Evolutionary conservation across 768 basidiomycete species (phyloP), one percentile per base, ranked within the genome.

Genomic region (Russula sp.): DNA sequence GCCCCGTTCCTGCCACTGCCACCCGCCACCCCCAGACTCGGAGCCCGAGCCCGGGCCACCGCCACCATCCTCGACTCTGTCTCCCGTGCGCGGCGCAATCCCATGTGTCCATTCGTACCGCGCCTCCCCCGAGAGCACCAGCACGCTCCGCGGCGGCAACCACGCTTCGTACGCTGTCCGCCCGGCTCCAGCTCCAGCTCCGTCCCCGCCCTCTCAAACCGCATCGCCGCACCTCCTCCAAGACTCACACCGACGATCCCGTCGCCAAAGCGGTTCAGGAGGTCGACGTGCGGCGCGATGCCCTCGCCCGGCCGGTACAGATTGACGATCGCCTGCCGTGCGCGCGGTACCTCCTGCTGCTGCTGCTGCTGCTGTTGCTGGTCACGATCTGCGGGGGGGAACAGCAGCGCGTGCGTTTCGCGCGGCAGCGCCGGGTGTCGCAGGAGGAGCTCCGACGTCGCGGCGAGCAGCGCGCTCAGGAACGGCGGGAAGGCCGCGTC

Each of bases 191-290:
- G 37, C 42, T 18, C n/a, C n/a, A n/a, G n/a, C n/a, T n/a, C 55
- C 8, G 64, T 67, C 50, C 42, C 64, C 18, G 18, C 52, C 37
- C 58, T 49, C 60, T 69, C 76, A 68, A 95, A 93, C 31, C 79
- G 79, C 92, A 96, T 95, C 14, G 84, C 87, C 55, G 86, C 90
- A 13, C 88, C 86, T 32, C 87, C 86, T 11, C 84, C 82, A 32
- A 98, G 77, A 68, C 90, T 94, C 57, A 96, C 82, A 9, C 92
- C 92, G 27, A 98, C 78, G 57, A 98, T 95, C 1, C 91, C 94
- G 71, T 96, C 91, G 7, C 83, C 92, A 70, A 89, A 98, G 14
- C 95, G 84, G 32, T 79, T 76, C 3, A 91, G 80, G 27, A 98
- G 78, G 71, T 98, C 95, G 48, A 98, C 82, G 68, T 98, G 95